Evolutionary conservation across 441 rosid genomes (phyloP).

Genomic region (Corymbia citriodora): DNA sequence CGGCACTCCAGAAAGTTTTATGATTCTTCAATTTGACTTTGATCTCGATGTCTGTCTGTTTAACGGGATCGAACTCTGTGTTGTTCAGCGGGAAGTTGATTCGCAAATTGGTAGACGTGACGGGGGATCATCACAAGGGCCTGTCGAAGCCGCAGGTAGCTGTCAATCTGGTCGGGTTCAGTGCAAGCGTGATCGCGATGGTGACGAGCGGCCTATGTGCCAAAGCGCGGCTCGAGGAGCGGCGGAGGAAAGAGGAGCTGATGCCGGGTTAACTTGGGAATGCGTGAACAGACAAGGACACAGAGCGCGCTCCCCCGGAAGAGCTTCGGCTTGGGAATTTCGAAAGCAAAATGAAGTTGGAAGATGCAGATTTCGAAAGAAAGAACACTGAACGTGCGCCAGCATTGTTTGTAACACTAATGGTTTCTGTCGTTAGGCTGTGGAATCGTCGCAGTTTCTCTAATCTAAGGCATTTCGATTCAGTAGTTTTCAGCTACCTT

Average conservation of each 20-base stretch:
- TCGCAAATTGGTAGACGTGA: not conserved
- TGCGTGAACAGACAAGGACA: not conserved
- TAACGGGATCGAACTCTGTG: not conserved
- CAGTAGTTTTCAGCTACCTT: not conserved
- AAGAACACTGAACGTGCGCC: not conserved
- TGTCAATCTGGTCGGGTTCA: not conserved
- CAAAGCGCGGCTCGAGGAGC: not conserved
- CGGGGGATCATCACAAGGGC: not conserved
- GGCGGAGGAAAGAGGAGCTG: not conserved
- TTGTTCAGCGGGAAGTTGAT: not conserved
- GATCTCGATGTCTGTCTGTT: not conserved
- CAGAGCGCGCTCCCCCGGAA: not conserved
- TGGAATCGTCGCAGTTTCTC: not conserved
- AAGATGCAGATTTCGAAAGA: not conserved
- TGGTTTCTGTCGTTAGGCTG: not conserved
- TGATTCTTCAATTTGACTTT: not conserved
- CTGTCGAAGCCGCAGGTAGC: not conserved
- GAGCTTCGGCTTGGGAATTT: not conserved
- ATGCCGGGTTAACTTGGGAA: not conserved
- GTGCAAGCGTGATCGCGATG: not conserved
- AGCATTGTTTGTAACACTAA: not conserved
- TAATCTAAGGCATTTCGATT: not conserved
- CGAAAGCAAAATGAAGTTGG: not conserved
- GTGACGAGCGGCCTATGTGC: not conserved
- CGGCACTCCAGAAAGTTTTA: not conserved